A percentile compares a stretch with the other conserved stretches of the same genome.
Evolutionary conservation across 176 grass and related monocot species (phyloP).

Genomic region (Ensete ventricosum): DNA sequence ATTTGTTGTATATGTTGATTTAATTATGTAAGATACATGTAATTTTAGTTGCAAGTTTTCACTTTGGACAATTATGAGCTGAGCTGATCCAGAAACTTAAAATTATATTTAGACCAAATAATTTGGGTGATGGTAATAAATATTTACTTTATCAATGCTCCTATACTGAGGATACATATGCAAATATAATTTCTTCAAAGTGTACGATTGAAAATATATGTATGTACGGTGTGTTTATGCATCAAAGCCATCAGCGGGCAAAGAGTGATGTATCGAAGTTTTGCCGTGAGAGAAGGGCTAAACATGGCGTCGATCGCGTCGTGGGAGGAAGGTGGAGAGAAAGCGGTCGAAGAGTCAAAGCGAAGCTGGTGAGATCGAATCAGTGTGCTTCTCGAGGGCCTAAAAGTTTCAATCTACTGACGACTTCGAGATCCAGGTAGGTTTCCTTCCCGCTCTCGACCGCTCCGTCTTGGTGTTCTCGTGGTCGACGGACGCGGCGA

Average conservation of each 20-base stretch:
- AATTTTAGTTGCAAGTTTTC: no score
- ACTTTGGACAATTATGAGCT: no score
- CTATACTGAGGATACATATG: background rate
- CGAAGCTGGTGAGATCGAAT: conserved; percentile 6
- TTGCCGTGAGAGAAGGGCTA: background rate
- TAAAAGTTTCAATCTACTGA: background rate
- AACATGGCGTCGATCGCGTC: background rate
- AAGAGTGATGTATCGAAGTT: background rate
- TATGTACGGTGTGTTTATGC: background rate
- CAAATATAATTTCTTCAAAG: background rate
- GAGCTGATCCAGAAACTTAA: no score
- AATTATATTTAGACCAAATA: no score
- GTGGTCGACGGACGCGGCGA: background rate
- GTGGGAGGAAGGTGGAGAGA: background rate
- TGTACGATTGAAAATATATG: background rate
- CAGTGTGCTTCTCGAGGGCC: background rate
- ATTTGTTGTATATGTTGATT: no score
- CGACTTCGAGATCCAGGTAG: conserved; percentile 5
- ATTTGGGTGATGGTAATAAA: no score
- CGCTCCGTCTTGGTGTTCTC: background rate
- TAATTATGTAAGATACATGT: no score
- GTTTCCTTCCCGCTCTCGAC: background rate
- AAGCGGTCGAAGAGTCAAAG: conserved; percentile 18
- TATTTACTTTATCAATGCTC: no score
- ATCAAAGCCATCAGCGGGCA: background rate